These are phyloP conservation scores for Begonia loranthoides DNA, from an alignment of 306 rosid species.

Conservation along the genomic window DNA sequence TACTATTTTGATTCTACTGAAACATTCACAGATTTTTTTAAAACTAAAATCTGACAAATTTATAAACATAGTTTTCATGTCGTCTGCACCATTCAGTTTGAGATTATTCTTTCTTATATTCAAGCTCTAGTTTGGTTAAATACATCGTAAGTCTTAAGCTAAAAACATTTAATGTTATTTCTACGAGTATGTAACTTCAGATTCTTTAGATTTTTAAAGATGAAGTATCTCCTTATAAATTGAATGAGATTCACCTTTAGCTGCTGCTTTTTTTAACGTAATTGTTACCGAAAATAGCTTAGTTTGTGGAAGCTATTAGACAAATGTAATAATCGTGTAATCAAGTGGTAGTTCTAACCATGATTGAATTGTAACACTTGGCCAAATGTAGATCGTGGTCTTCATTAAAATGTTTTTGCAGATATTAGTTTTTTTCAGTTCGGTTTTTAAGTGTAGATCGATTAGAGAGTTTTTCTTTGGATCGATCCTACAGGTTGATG, in stretches of 20 bases:
- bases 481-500: conserved; percentile 49
- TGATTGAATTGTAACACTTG: too few species aligned
- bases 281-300: too few species aligned
- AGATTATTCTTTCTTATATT: too few species aligned
- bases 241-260: too few species aligned
- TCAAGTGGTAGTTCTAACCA: too few species aligned
- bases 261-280: too few species aligned
- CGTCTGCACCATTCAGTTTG: background rate
- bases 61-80: background rate
- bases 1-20: conserved; percentile 12
- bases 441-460: conserved; percentile 6
- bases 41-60: background rate
- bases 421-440: background rate
- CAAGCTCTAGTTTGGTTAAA: background rate
- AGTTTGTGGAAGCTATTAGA: background rate
- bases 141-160: background rate
- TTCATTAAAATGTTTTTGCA: too few species aligned
- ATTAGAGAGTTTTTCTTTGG: too few species aligned
- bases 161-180: too few species aligned
- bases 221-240: too few species aligned
- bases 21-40: background rate
- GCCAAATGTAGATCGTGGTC: too few species aligned
- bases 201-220: too few species aligned
- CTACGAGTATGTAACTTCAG: background rate
- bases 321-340: background rate